These are phyloP conservation scores for Lichtheimia hyalospora DNA, from an alignment of 371 early-diverging fungal genomes.

Conservation along the genomic window DNA sequence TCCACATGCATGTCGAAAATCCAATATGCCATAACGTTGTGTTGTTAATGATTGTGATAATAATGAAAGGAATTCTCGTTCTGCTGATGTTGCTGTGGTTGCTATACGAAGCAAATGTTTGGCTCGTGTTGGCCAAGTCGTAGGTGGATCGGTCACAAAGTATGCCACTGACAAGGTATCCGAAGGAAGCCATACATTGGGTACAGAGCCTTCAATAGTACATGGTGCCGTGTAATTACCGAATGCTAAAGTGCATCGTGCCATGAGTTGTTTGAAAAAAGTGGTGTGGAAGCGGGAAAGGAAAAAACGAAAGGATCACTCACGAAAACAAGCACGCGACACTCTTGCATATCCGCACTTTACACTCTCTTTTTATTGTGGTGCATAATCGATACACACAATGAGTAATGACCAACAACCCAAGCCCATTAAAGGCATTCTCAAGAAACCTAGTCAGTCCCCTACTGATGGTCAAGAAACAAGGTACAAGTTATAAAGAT, in stretches of 20 bases:
- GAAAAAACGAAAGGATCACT: not conserved
- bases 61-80: constrained; percentile 18
- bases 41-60: constrained; percentile 15
- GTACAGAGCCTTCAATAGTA: not conserved
- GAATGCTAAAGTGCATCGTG: not conserved
- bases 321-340: not conserved
- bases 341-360: not conserved
- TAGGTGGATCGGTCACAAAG: constrained; percentile 45
- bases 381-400: constrained; percentile 12
- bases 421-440: constrained; percentile 53
- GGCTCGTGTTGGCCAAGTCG: constrained; percentile 47
- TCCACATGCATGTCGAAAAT: not conserved
- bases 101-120: constrained; percentile 27
- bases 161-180: constrained; percentile 20
- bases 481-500: constrained; percentile 2
- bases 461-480: constrained; percentile 5
- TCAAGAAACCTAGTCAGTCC: constrained; percentile 37
- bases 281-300: too few relatives aligned
- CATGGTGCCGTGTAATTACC: not conserved
- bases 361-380: not conserved
- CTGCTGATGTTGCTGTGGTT: constrained; percentile 14
- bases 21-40: constrained; percentile 17
- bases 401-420: constrained; percentile 34
- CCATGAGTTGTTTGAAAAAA: not conserved
- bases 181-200: constrained; percentile 2